These are phyloP conservation scores for Colletotrichum higginsianum DNA, from an alignment of 2,329 filamentous ascomycete species.

Conservation along the genomic window DNA sequence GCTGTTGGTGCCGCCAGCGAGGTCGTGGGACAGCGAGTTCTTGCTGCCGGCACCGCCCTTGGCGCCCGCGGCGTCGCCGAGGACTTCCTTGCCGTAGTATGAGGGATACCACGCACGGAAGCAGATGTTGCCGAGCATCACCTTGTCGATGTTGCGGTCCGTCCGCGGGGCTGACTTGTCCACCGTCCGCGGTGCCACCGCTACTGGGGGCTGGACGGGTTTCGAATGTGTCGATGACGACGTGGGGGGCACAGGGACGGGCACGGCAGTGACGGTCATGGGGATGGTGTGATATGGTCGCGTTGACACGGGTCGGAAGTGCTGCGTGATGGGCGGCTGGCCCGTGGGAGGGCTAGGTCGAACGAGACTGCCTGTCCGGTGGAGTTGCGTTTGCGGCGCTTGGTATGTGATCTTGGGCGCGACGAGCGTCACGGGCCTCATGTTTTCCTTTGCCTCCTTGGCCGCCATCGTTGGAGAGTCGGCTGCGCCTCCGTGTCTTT, in stretches of 20 bases:
- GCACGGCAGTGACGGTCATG: constrained; percentile 23
- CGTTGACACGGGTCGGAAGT: constrained; percentile 28
- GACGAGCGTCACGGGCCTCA: constrained; percentile 54
- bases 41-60: constrained; percentile 39
- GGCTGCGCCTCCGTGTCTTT: constrained; percentile 24
- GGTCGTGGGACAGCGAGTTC: constrained; percentile 17
- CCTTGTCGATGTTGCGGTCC: constrained; percentile 87
- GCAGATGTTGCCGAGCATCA: constrained; percentile 86
- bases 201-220: constrained; percentile 43
- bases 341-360: constrained; percentile 42
- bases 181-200: constrained; percentile 25
- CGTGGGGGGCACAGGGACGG: constrained; percentile 32
- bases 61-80: constrained; percentile 61
- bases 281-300: constrained; percentile 23
- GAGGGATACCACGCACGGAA: constrained; percentile 96
- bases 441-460: constrained; percentile 45
- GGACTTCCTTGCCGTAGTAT: constrained; percentile 83
- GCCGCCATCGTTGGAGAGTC: constrained; percentile 28
- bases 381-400: constrained; percentile 51
- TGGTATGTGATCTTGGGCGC: constrained; percentile 60
- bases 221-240: constrained; percentile 45
- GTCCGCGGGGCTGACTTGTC: constrained; percentile 57
- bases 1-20: constrained; percentile 29
- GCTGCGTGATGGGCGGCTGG: constrained; percentile 42
- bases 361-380: constrained; percentile 40